phyloP scores from a whole-genome alignment of 257 asterid genomes.

The Nicotiana noctiflora region DNA sequence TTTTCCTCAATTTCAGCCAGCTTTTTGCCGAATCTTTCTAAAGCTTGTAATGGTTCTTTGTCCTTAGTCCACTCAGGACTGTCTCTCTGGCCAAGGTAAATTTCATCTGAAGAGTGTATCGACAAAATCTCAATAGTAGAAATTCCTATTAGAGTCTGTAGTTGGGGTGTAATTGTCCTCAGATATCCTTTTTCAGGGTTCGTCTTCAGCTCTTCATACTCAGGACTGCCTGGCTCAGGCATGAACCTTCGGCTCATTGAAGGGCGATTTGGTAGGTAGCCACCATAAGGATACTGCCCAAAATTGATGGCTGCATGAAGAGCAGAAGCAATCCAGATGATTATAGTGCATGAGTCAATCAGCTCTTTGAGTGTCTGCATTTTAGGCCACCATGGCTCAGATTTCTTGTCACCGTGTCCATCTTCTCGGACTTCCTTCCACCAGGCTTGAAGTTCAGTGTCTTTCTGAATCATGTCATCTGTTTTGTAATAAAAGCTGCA shows the following conservation, averaged over 20 bases:
- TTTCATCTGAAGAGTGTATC: slow-evolving; percentile 65
- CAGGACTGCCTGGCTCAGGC: slow-evolving; percentile 51
- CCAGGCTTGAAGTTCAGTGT: slow-evolving; percentile 68
- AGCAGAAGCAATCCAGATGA: slow-evolving; percentile 84
- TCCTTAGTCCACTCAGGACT: slow-evolving; percentile 56
- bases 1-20: slow-evolving; percentile 41
- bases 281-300: slow-evolving; percentile 71
- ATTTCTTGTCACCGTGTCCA: slow-evolving; percentile 68
- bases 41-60: slow-evolving; percentile 39
- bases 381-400: slow-evolving; percentile 73
- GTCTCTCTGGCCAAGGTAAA: slow-evolving; percentile 67
- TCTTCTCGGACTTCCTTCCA: slow-evolving; percentile 70
- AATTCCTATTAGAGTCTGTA: slow-evolving; percentile 54
- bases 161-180: slow-evolving; percentile 54
- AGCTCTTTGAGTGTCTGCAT: slow-evolving; percentile 63
- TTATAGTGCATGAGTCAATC: slow-evolving; percentile 54
- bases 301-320: slow-evolving; percentile 78
- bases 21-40: slow-evolving; percentile 46
- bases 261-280: slow-evolving; percentile 69
- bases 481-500: slow-evolving; percentile 56
- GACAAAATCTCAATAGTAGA: slow-evolving; percentile 61
- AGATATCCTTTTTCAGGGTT: slow-evolving; percentile 57
- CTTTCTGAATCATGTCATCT: slow-evolving; percentile 41
- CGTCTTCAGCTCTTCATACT: slow-evolving; percentile 46
- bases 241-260: slow-evolving; percentile 62